Base-by-base conservation (phyloP, 257 asterid genomes). In the Lycium barbarum region DNA sequence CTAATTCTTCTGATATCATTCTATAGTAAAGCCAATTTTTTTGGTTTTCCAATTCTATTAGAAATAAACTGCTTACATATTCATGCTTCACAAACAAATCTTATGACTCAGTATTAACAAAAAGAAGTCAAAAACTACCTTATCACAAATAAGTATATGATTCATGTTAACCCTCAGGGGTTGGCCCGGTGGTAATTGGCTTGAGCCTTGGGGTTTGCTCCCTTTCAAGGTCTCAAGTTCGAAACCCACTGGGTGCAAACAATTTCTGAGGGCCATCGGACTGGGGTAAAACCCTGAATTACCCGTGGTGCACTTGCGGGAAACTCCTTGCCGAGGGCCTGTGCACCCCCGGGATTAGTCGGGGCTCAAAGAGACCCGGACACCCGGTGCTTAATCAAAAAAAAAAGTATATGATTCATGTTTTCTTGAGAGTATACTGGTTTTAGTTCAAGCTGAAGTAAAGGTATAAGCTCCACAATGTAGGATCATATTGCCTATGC, bases 401-500 rank as follows among this genome's bases (percentile, higher is more conserved):
- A n/a, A n/a, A n/a, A n/a, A n/a, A n/a, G n/a, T n/a, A 13, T 70
- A 51, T 49, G 45, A 40, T 74, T 13, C 10, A 1, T 49, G 61
- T 49, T 76, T 74, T 26, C 45, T 4, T 22, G 36, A 43, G 80
- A 72, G 18, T 9, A 13, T 74, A 49, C 51, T 74, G 49, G 20
- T 74, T 74, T 22, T 49, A 22, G 6, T 74, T 20, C 81, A 74
- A 74, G 58, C 62, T 51, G 61, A 74, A 49, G 20, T 20, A 45
- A 6, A 20, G 11, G 38, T 68, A 49, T 74, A 6, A 20, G 81
- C 61, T 74, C 5, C 81, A 74, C 13, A 49, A 13, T 49, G 13
- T 22, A 49, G 62, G 62, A 49, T n/a, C 3, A 15, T 22, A 22
- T 49, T 53, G 62, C 22, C 45, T 51, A 53, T 74, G 62, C 40